phyloP scores from a whole-genome alignment of 202 grass and related monocot genomes.

The Cymbopogon flexuosus region DNA sequence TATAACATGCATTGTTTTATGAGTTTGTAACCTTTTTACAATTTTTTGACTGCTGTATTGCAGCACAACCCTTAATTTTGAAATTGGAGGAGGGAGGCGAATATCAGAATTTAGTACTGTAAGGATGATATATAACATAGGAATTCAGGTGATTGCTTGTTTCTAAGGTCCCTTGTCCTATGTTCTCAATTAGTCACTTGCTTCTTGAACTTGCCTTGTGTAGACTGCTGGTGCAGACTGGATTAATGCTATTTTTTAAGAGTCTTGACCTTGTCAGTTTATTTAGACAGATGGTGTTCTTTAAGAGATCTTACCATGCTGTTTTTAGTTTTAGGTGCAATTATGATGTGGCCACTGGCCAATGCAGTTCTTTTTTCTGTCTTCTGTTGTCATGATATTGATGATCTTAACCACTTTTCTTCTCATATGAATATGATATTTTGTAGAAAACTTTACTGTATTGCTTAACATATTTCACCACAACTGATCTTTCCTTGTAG shows the following conservation, averaged over 20 bases:
- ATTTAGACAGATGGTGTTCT: not conserved
- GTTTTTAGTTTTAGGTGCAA: not conserved
- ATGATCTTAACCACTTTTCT: not conserved
- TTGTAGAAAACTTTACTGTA: conserved; percentile 4
- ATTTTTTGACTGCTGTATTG: conserved; percentile 36
- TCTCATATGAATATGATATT: conserved; percentile 15
- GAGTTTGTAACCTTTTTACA: conserved; percentile 24
- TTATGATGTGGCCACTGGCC: not conserved
- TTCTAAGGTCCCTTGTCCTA: conserved; percentile 13
- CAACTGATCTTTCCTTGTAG: not conserved
- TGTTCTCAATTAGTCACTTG: conserved; percentile 24
- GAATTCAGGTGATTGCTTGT: conserved; percentile 70
- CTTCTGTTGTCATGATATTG: not conserved
- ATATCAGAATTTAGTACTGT: conserved; percentile 91
- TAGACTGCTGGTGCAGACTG: not conserved
- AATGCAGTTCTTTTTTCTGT: not conserved
- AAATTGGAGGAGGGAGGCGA: conserved; percentile 88
- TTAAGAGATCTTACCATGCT: not conserved
- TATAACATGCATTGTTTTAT: conserved; percentile 27
- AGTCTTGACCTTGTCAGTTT: not conserved
- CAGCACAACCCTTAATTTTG: conserved; percentile 79
- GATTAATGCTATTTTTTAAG: not conserved
- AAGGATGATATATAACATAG: conserved; percentile 87
- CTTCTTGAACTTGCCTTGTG: conserved; percentile 5
- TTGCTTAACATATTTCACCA: not conserved